Conservation (phyloP, 2,329 filamentous ascomycete genomes). For the Fusarium sp. region DNA sequence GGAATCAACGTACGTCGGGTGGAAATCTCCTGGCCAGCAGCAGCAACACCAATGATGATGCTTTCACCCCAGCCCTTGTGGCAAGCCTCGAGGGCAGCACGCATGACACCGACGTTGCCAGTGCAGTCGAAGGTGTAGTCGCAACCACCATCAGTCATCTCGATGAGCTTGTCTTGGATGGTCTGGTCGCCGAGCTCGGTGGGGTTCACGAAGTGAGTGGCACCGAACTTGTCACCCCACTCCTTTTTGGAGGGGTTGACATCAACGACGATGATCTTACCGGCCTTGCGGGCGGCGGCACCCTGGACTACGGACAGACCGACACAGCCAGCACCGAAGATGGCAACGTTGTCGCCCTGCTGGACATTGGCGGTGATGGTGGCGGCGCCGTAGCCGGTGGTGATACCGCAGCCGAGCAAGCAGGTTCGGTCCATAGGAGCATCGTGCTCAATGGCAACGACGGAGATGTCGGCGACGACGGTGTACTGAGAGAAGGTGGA, state of each 20-base stretch:
- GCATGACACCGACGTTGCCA: conserved; percentile 95
- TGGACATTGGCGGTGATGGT: conserved; percentile 93
- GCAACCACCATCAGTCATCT: conserved; percentile 97
- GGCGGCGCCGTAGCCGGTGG: conserved; percentile 95
- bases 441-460: conserved; percentile 89
- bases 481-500: conserved; percentile 99
- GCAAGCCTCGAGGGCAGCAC: conserved; percentile 93
- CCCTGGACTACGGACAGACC: conserved; percentile 96
- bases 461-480: conserved; percentile 97
- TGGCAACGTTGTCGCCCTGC: conserved; percentile 85
- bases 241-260: conserved; percentile 91
- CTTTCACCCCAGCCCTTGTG: conserved; percentile 99
- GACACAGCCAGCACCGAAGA: conserved; percentile 97
- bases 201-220: conserved; percentile 96
- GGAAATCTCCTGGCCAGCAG: conserved; percentile 93
- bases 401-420: conserved; percentile 96
- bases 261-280: conserved; percentile 76
- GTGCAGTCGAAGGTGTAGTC: conserved; percentile 99
- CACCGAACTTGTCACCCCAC: conserved; percentile 94
- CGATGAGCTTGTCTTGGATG: conserved; percentile 90
- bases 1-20: conserved; percentile 78
- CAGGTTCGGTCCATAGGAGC: conserved; percentile 97
- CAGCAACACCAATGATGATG: conserved; percentile 97
- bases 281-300: conserved; percentile 82
- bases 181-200: conserved; percentile 78